Percentiles rank a stretch among this genome's conserved stretches.
phyloP scores from a whole-genome alignment of 306 rosid genomes.

The Oemleria cerasiformis region DNA sequence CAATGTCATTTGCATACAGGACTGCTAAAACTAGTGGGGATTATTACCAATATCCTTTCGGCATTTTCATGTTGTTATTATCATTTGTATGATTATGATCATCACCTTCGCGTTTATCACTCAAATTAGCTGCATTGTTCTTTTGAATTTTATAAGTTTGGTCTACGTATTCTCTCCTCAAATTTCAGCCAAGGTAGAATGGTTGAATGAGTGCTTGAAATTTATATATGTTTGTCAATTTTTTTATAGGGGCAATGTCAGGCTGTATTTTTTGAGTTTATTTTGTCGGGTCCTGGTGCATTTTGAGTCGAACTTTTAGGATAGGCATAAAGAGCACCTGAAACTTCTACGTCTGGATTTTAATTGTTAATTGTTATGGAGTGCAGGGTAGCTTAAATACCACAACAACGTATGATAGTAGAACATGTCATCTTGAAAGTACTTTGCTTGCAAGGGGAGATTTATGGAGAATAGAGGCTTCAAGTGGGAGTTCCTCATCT shows the following conservation, averaged over 20 bases:
- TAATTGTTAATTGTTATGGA: conserved; percentile 20
- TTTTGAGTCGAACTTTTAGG: background rate
- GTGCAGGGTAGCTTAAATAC: conserved; percentile 69
- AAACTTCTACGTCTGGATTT: conserved; percentile 13
- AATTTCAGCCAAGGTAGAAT: background rate
- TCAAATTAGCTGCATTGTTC: background rate
- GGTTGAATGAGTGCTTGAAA: background rate
- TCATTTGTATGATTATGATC: background rate
- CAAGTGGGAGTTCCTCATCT: conserved; percentile 70
- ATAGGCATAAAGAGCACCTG: background rate
- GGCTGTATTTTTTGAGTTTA: background rate
- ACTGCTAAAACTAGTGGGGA: background rate
- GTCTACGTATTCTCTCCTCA: background rate
- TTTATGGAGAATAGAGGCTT: conserved; percentile 95
- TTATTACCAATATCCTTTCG: background rate
- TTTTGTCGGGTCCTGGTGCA: background rate
- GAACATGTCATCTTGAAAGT: conserved; percentile 78
- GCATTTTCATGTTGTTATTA: background rate
- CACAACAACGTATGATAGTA: conserved; percentile 82
- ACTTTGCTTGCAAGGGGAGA: conserved; percentile 92
- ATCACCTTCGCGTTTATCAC: background rate
- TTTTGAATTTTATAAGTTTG: background rate
- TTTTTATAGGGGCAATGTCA: background rate
- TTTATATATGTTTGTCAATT: background rate
- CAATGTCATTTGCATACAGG: background rate